Conservation (phyloP, 2,329 filamentous ascomycete genomes). For the Epichloe brachyelytri region DNA sequence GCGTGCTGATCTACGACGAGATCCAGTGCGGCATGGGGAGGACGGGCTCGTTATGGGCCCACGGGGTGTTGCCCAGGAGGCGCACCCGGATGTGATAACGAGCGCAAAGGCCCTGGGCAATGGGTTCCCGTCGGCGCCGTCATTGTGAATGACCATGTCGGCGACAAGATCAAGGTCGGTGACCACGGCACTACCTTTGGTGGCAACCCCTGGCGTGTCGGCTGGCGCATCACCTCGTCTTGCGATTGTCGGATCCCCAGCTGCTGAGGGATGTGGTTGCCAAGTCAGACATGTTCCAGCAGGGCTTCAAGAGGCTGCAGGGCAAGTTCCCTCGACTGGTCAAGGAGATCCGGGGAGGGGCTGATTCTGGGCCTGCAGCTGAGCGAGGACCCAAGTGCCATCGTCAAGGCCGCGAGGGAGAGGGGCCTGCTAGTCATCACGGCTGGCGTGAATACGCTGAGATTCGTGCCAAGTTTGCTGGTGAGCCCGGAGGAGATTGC, state of each 20-base stretch:
- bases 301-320: constrained; percentile 34
- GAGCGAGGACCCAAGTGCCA: constrained; percentile 53
- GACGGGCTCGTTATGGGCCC: constrained; percentile 85
- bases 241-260: constrained; percentile 55
- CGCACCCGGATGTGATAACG: constrained; percentile 87
- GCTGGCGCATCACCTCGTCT: constrained; percentile 75
- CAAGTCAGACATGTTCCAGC: constrained; percentile 44
- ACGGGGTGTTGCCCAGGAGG: constrained; percentile 60
- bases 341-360: constrained; percentile 70
- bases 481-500: constrained; percentile 73
- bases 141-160: constrained; percentile 27
- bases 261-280: constrained; percentile 56
- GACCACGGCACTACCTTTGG: constrained; percentile 94
- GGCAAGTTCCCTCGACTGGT: constrained; percentile 53
- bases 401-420: constrained; percentile 79
- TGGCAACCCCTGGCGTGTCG: constrained; percentile 81
- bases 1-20: constrained; percentile 87
- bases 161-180: constrained; percentile 38
- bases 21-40: constrained; percentile 89
- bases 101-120: constrained; percentile 95
- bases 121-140: constrained; percentile 80
- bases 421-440: constrained; percentile 83
- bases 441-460: constrained; percentile 79
- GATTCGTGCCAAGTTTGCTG: constrained; percentile 79
- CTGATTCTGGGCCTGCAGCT: constrained; percentile 82